A percentile compares a stretch with the other conserved stretches of the same genome.
These are phyloP conservation scores for Oryza officinalis DNA, from an alignment of 176 grass and related monocot species.

Conservation along the genomic window DNA sequence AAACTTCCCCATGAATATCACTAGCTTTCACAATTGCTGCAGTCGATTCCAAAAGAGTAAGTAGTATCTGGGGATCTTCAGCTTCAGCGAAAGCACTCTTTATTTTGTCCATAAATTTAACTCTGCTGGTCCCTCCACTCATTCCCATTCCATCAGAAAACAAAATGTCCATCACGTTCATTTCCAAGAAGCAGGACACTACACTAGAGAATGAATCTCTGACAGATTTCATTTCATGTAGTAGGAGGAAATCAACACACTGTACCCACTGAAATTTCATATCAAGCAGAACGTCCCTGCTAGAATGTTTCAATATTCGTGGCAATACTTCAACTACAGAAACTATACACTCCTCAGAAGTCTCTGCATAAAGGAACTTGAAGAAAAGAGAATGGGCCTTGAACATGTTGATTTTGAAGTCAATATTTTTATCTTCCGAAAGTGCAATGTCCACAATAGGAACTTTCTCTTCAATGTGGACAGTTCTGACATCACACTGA, in stretches of 20 bases:
- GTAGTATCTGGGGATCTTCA: slow-evolving; percentile 59
- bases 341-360: slow-evolving; percentile 64
- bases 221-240: slow-evolving; percentile 70
- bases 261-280: slow-evolving; percentile 64
- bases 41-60: slow-evolving; percentile 76
- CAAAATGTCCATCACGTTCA: slow-evolving; percentile 58
- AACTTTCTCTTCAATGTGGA: slow-evolving; percentile 50
- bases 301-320: slow-evolving; percentile 75
- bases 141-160: slow-evolving; percentile 52
- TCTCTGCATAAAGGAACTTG: slow-evolving; percentile 66
- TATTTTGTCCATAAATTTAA: slow-evolving; percentile 72
- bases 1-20: slow-evolving; percentile 67
- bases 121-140: slow-evolving; percentile 51
- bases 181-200: slow-evolving; percentile 81
- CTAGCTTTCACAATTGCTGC: slow-evolving; percentile 71
- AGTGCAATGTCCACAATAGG: slow-evolving; percentile 50
- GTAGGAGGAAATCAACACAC: slow-evolving; percentile 75
- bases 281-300: slow-evolving; percentile 51
- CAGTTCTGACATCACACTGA: slow-evolving; percentile 55
- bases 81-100: slow-evolving; percentile 55
- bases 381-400: slow-evolving; percentile 71
- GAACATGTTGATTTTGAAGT: slow-evolving; percentile 31
- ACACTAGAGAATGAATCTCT: slow-evolving; percentile 80
- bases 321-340: slow-evolving; percentile 72
- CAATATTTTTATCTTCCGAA: slow-evolving; percentile 45